Percentiles rank a stretch among this genome's conserved stretches.
These are phyloP conservation scores for Mallotus repandus DNA, from an alignment of 441 rosid species.

Conservation along the genomic window DNA sequence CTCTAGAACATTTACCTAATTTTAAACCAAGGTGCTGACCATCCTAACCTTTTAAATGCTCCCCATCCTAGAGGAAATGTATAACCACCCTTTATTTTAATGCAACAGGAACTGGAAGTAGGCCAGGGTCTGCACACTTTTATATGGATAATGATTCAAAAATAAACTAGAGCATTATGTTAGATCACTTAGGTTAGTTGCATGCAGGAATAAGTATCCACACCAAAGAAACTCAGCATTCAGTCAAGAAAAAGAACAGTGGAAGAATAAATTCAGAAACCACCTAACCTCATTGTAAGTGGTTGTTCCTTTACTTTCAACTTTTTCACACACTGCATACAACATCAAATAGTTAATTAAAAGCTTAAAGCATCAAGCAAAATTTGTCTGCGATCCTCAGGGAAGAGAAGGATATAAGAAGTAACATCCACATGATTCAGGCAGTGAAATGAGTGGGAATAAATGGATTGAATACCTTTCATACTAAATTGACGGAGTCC, in stretches of 20 bases:
- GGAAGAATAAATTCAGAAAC: conserved; percentile 30
- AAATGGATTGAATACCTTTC: conserved; percentile 58
- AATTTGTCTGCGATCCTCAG: not conserved
- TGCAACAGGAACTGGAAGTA: not conserved
- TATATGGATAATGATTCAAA: too few relatives aligned
- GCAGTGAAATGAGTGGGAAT: conserved; percentile 6
- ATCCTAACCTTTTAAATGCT: not conserved
- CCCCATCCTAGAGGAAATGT: not conserved
- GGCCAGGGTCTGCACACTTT: not conserved
- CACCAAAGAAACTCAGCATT: not conserved
- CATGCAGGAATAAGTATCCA: not conserved
- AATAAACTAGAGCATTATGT: not conserved
- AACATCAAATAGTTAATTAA: conserved; percentile 22
- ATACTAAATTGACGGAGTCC: conserved; percentile 97
- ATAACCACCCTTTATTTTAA: not conserved
- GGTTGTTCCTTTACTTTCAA: conserved; percentile 98
- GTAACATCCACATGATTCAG: not conserved
- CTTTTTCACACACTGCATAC: conserved; percentile 88
- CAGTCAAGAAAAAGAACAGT: conserved; percentile 1
- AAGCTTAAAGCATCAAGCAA: conserved; percentile 13
- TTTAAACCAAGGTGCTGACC: not conserved
- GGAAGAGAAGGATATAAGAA: conserved; percentile 2
- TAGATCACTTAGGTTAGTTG: not conserved
- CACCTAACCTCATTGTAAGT: conserved; percentile 94
- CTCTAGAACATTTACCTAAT: not conserved